Base-by-base conservation (phyloP, 768 basidiomycete genomes). In the Hemileccinum impolitum region DNA sequence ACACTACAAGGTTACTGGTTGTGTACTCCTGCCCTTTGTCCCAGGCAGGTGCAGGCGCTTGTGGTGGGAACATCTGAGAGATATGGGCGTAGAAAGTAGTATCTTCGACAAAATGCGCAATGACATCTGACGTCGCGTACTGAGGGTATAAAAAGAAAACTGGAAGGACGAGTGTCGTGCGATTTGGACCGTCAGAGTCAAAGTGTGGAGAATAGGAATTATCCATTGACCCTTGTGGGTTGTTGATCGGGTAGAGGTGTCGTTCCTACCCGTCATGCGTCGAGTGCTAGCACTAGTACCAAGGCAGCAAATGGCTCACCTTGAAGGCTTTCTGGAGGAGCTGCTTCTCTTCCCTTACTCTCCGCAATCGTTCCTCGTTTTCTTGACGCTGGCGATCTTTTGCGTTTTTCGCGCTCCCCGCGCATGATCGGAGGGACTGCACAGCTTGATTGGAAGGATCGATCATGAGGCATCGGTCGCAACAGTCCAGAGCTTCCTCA, bases 101-200 rank as follows among this genome's bases (percentile, higher is more conserved):
- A 54, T 86, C 80, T 66, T 97, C 94, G 55, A 82, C 75, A 68
- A 95, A 97, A 43, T 85, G 77, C 13, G 87, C 75, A 55, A 97
- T 87, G 50, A 94, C 77, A 68, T 99, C 96, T 25, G 94, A 91
- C 6, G 82, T 91, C 11, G 85, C 81, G 55, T 93, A 76, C 64
- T 92, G 85, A 6, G 96, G 96, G 68, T 97, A 96, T 52, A 97
- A 76, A 69, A 98, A 87, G 74, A 96, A 90, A 36, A 87, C 85
- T 2, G 96, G 95, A 63, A 96, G 65, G 53, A 95, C 68, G 12
- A 95, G 76, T 0, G 82, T 83, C 52, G 66, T 63, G 56, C 75
- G 55, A 48, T 81, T 70, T 48, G 80, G 63, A 67, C 84, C 87
- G 52, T 85, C 81, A 3, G 77, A 63, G 60, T 87, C 84, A 58